Evolutionary conservation across 192 early-diverging fungal species (phyloP).

Genomic region (Rhizoclosmatium globosum): DNA sequence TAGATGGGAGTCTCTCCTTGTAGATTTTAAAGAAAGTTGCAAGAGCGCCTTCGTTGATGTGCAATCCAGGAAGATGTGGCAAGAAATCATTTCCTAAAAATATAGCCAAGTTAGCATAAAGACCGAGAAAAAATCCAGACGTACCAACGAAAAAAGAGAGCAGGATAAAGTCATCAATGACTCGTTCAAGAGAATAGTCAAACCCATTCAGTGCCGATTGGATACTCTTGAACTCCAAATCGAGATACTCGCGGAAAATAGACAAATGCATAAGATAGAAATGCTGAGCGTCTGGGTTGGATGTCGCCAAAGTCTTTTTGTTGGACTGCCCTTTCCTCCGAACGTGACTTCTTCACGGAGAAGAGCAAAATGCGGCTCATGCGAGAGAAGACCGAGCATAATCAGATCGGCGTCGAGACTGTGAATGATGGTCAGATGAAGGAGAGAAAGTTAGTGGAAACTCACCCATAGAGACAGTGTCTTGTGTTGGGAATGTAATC

Average conservation of each 20-base stretch:
- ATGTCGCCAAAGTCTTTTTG: constrained; percentile 70
- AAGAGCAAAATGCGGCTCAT: constrained; percentile 97
- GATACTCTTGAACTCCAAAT: constrained; percentile 76
- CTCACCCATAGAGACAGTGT: constrained; percentile 89
- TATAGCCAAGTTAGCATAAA: not conserved
- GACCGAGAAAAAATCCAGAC: constrained; percentile 6
- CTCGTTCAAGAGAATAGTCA: constrained; percentile 85
- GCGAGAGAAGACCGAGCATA: constrained; percentile 93
- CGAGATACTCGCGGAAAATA: constrained; percentile 90
- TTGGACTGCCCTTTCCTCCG: constrained; percentile 54
- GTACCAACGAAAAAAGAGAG: constrained; percentile 94
- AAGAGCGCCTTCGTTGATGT: constrained; percentile 95
- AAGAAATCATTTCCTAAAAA: constrained; percentile 85
- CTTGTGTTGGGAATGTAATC: constrained; percentile 89
- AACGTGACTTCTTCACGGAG: constrained; percentile 95
- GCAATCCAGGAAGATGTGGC: constrained; percentile 91
- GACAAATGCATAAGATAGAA: constrained; percentile 75
- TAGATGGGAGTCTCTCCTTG: constrained; percentile 78
- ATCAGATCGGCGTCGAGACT: constrained; percentile 94
- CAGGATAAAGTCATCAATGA: constrained; percentile 98
- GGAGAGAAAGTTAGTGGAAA: constrained; percentile 31
- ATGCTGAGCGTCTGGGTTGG: constrained; percentile 66
- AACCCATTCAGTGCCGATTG: constrained; percentile 65
- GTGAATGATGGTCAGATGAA: constrained; percentile 12
- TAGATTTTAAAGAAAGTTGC: constrained; percentile 89